Conservation (phyloP, 352 stramenopile species). For the Aphanomyces cochlioides region DNA sequence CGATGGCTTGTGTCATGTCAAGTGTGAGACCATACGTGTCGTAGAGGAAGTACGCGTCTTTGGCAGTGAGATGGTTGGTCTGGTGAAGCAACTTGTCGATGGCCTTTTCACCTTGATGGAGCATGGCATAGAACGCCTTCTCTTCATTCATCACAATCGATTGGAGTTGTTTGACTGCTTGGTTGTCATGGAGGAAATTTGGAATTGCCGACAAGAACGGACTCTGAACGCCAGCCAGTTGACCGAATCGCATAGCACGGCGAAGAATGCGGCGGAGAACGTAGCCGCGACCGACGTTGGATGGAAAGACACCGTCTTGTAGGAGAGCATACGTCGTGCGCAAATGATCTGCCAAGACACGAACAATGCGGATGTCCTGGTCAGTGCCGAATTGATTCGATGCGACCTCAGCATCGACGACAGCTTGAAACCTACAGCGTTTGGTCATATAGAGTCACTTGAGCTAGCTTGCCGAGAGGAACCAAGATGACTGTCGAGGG, state of each 20-base stretch:
- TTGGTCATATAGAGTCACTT: background rate
- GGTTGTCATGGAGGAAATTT: conserved; percentile 37
- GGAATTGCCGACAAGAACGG: conserved; percentile 56
- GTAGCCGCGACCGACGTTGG: conserved; percentile 94
- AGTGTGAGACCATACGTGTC: conserved; percentile 76
- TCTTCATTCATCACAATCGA: conserved; percentile 70
- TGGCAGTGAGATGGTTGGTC: conserved; percentile 40
- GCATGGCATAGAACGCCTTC: conserved; percentile 67
- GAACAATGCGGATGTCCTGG: conserved; percentile 58
- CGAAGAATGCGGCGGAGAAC: conserved; percentile 93
- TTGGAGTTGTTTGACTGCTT: conserved; percentile 53
- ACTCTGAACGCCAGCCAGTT: conserved; percentile 50
- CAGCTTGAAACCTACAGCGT: conserved; percentile 15
- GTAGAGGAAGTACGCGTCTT: conserved; percentile 65
- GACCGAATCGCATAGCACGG: conserved; percentile 72
- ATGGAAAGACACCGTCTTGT: conserved; percentile 92
- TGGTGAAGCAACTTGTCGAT: conserved; percentile 56
- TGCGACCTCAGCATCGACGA: conserved; percentile 8
- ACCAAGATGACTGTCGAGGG: conserved; percentile 42
- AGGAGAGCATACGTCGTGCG: conserved; percentile 93
- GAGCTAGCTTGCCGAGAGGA: background rate
- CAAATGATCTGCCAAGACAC: conserved; percentile 95
- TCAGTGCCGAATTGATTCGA: conserved; percentile 43
- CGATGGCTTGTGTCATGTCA: conserved; percentile 68
- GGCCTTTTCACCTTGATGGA: conserved; percentile 49